Conservation (phyloP, 768 basidiomycete species). For the Leccinum arenicola region DNA sequence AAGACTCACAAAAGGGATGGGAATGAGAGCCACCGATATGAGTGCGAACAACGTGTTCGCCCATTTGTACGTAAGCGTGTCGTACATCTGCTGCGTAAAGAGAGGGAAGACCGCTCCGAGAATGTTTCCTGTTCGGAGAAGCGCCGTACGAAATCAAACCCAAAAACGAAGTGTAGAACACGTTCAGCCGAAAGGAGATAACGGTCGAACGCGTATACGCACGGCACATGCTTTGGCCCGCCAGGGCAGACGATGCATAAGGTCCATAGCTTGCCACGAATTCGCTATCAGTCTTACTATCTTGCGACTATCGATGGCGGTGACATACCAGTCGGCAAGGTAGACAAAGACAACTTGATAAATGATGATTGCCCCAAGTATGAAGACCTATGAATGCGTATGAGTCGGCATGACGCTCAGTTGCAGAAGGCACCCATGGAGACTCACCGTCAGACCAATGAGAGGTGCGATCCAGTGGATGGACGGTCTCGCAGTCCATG, state of each 20-base stretch:
- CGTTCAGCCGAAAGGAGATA: slow-evolving; percentile 3
- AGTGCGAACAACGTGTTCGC: slow-evolving; percentile 56
- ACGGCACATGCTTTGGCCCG: slow-evolving; percentile 63
- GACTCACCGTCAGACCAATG: slow-evolving; percentile 25
- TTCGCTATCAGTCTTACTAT: not conserved
- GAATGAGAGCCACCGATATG: slow-evolving; percentile 51
- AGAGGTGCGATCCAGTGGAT: slow-evolving; percentile 57
- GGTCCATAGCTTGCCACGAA: slow-evolving; percentile 42
- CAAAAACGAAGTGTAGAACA: slow-evolving; percentile 16
- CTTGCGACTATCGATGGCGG: not conserved
- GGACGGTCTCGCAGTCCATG: slow-evolving; percentile 55
- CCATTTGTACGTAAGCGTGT: slow-evolving; percentile 54
- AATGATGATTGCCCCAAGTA: slow-evolving; percentile 50
- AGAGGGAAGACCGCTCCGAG: slow-evolving; percentile 55
- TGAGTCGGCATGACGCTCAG: not conserved
- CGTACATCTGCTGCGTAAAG: slow-evolving; percentile 61
- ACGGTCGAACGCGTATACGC: slow-evolving; percentile 19
- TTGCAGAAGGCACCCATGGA: not conserved
- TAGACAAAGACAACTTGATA: slow-evolving; percentile 61
- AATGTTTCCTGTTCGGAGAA: slow-evolving; percentile 41
- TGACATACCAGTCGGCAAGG: slow-evolving; percentile 57
- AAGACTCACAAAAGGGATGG: slow-evolving; percentile 54
- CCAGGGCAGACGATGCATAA: slow-evolving; percentile 67
- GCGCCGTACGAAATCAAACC: slow-evolving; percentile 1
- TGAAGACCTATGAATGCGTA: slow-evolving; percentile 40